These are phyloP conservation scores for Diplosphaera chodatii DNA, from an alignment of 139 green algal species.

Conservation along the genomic window DNA sequence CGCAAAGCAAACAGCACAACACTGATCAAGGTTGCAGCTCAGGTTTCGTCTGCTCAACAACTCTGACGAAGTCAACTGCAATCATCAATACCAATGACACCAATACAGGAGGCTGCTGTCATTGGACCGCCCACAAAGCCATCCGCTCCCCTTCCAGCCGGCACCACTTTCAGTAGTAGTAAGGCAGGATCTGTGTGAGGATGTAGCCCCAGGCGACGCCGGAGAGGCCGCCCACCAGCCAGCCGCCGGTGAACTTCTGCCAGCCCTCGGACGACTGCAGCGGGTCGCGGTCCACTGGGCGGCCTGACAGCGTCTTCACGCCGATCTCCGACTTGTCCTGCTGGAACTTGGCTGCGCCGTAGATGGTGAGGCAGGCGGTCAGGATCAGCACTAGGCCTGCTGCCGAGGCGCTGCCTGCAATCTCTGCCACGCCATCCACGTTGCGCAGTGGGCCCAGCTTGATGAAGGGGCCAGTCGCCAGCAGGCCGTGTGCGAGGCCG, in stretches of 20 bases:
- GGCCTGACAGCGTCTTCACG: slow-evolving; percentile 90
- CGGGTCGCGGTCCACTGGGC: slow-evolving; percentile 52
- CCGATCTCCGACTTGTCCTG: slow-evolving; percentile 42
- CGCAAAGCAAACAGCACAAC: slow-evolving; percentile 2
- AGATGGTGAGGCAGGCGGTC: slow-evolving; percentile 81
- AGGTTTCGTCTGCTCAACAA: not conserved
- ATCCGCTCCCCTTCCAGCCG: not conserved
- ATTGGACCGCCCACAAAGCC: not conserved
- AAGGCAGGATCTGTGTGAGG: slow-evolving; percentile 74
- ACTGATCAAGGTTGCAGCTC: not conserved
- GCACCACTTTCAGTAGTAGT: slow-evolving; percentile 61
- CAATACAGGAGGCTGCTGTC: not conserved
- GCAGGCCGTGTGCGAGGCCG: slow-evolving; percentile 92
- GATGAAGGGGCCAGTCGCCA: slow-evolving; percentile 96
- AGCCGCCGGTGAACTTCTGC: slow-evolving; percentile 85
- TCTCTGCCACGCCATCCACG: slow-evolving; percentile 72
- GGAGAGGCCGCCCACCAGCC: slow-evolving; percentile 82
- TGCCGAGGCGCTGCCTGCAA: slow-evolving; percentile 75
- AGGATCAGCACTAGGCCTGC: slow-evolving; percentile 92
- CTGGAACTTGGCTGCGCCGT: slow-evolving; percentile 90
- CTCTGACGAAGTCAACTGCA: not conserved
- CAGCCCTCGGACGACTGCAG: slow-evolving; percentile 66
- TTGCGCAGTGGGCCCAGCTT: slow-evolving; percentile 87
- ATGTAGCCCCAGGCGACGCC: slow-evolving; percentile 88
- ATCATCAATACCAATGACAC: not conserved